Base-by-base conservation (phyloP, 139 green algal species). In the Eudorina sp. region DNA sequence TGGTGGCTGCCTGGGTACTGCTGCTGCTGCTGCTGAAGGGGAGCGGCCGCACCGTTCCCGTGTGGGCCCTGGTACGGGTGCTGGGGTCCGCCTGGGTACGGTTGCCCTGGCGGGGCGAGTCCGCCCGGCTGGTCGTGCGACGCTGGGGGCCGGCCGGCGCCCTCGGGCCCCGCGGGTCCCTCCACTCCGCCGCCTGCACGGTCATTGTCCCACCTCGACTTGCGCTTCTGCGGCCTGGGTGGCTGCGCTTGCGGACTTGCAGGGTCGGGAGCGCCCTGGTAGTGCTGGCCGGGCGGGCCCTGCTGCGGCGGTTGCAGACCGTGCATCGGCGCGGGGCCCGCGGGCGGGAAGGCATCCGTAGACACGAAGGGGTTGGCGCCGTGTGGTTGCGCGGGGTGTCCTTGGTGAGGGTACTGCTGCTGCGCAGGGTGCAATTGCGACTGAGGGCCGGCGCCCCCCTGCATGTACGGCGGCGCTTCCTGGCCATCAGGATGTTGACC, bases 171-270 rank as follows among this genome's bases (percentile, higher is more conserved):
- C 19, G 25, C 2, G 66, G 66, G 66, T 75, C 66, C 62, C 62
- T 72, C 27, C 27, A 40, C 62, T 29, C 31, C 62, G 27, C 62
- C 27, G 3, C 45, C 75, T 6, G 21, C 70, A 23, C n/a, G 13
- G n/a, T 68, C 36, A 16, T 83, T 83, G 48, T 83, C 75, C 75
- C 75, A 83, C 48, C 75, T 68, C 31, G 75, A 83, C 75, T 21
- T 83, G 48, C 75, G 75, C 75, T 36, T 46, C 34, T 73, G 77
- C 27, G 53, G 27, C 48, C 75, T 14, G 4, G 31, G 64, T 34
- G 64, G n/a, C 38, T 51, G 64, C 64, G 41, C n/a, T 23, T 73
- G 29, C 6, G 29, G 64, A 7, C 8, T 7, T 18, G 64, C 64
- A 29, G n/a, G n/a, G n/a, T 8, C 29, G 43, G 64, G n/a, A 73